Conservation (phyloP, 495 filamentous ascomycete species). For the Neurospora tetrasperma region DNA sequence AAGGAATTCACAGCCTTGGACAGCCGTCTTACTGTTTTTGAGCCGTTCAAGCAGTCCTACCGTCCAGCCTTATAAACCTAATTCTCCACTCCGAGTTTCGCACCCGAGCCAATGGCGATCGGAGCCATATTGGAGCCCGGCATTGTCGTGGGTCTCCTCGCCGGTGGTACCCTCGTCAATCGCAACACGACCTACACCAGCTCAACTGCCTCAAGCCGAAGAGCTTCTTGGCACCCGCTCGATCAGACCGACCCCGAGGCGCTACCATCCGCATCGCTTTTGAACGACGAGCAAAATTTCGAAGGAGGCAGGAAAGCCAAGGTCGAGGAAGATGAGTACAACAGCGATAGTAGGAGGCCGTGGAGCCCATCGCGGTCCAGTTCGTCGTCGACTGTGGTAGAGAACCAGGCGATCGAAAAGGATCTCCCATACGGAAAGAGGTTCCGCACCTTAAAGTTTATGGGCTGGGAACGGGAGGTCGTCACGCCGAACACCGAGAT, state of each 20-base stretch:
- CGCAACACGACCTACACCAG: constrained; percentile 14
- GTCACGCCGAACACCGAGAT: constrained; percentile 22
- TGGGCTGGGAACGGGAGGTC: constrained; percentile 16
- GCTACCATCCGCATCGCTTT: neutral
- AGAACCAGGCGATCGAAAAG: constrained; percentile 10
- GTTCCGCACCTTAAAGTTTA: constrained; percentile 12
- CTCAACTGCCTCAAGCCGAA: neutral
- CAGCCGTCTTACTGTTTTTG: neutral
- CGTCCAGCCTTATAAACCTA: neutral
- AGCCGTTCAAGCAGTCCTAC: neutral
- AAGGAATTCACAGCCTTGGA: neutral
- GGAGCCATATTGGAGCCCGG: constrained; percentile 26
- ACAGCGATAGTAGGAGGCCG: neutral
- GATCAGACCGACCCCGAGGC: constrained; percentile 12
- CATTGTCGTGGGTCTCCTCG: constrained; percentile 23
- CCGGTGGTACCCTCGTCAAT: constrained; percentile 25
- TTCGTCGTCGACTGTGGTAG: neutral
- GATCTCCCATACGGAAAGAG: constrained; percentile 9
- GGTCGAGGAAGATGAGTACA: constrained; percentile 1
- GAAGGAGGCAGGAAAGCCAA: constrained; percentile 10
- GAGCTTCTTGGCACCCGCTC: neutral
- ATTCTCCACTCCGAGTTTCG: neutral
- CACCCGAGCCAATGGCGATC: constrained; percentile 15
- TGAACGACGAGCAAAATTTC: constrained; percentile 3
- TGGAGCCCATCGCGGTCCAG: neutral